Evolutionary conservation across 2,329 filamentous ascomycete species (phyloP).

Genomic region (Chalara sp.): DNA sequence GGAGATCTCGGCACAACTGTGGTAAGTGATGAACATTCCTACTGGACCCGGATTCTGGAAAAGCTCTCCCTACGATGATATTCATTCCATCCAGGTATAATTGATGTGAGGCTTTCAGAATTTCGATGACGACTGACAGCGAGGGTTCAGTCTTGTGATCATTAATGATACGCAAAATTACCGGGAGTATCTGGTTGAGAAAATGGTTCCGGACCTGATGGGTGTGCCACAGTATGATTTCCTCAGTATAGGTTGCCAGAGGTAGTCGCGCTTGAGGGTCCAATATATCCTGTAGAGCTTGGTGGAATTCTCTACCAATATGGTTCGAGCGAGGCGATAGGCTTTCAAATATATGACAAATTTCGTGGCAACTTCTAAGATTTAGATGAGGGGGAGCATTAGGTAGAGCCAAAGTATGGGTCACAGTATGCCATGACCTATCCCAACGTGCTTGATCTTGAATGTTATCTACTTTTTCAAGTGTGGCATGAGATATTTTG

Average conservation of each 20-base stretch:
- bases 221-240: slow-evolving; percentile 53
- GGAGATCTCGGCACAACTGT: slow-evolving; percentile 45
- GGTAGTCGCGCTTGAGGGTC: slow-evolving; percentile 40
- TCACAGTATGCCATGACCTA: slow-evolving; percentile 56
- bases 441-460: slow-evolving; percentile 48
- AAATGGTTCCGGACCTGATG: slow-evolving; percentile 56
- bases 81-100: slow-evolving; percentile 50
- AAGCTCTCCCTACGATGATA: slow-evolving; percentile 31
- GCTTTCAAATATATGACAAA: slow-evolving; percentile 7
- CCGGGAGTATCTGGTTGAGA: slow-evolving; percentile 49
- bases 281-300: slow-evolving; percentile 47
- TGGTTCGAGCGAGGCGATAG: slow-evolving; percentile 24
- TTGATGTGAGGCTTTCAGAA: slow-evolving; percentile 51
- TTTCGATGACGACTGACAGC: slow-evolving; percentile 45
- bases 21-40: slow-evolving; percentile 41
- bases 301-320: slow-evolving; percentile 32
- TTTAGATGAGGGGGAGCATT: slow-evolving; percentile 41
- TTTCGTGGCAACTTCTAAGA: slow-evolving; percentile 4
- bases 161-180: slow-evolving; percentile 38
- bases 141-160: slow-evolving; percentile 35
- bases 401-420: slow-evolving; percentile 48
- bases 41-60: slow-evolving; percentile 31
- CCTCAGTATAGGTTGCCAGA: slow-evolving; percentile 44
- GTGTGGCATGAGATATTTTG: not conserved
- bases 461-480: slow-evolving; percentile 10